These are phyloP conservation scores for Trypanosoma congolense DNA, from an alignment of 208 protist species.

Conservation along the genomic window DNA sequence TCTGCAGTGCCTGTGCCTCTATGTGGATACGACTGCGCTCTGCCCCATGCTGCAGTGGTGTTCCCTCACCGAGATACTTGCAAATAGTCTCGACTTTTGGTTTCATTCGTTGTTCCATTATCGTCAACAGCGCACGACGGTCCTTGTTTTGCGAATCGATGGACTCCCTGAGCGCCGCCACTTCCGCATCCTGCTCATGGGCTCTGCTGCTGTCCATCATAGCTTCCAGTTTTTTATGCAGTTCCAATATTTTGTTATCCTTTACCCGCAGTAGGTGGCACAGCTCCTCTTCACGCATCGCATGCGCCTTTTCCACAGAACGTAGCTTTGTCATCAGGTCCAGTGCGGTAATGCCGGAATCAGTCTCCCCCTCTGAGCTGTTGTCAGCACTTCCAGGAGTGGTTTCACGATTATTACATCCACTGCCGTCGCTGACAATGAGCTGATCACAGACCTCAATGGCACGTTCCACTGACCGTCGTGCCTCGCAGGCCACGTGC, in stretches of 20 bases:
- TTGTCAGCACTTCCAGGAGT: not conserved
- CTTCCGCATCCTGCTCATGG: slow-evolving; percentile 10
- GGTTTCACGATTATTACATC: not conserved
- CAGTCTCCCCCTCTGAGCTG: not conserved
- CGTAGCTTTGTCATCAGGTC: slow-evolving; percentile 6
- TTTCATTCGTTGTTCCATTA: slow-evolving; percentile 85
- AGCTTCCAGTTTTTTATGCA: slow-evolving; percentile 9
- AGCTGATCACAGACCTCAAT: not conserved
- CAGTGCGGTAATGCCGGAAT: not conserved
- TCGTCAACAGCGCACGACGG: slow-evolving; percentile 69
- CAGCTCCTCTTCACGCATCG: slow-evolving; percentile 14
- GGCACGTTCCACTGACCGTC: not conserved
- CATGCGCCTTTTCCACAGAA: not conserved
- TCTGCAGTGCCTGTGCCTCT: slow-evolving; percentile 50
- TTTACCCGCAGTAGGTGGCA: slow-evolving; percentile 14
- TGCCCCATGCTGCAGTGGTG: slow-evolving; percentile 5
- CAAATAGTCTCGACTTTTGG: slow-evolving; percentile 73
- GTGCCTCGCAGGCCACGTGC: slow-evolving; percentile 12
- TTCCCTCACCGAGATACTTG: slow-evolving; percentile 18
- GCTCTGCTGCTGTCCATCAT: not conserved
- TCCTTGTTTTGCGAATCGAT: slow-evolving; percentile 69
- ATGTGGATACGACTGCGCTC: slow-evolving; percentile 15
- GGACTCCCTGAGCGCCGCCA: slow-evolving; percentile 10
- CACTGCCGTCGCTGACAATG: not conserved
- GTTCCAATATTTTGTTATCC: slow-evolving; percentile 7